These are phyloP conservation scores for Echinosphaeria canescens DNA, from an alignment of 2,329 filamentous ascomycete species.

Conservation along the genomic window DNA sequence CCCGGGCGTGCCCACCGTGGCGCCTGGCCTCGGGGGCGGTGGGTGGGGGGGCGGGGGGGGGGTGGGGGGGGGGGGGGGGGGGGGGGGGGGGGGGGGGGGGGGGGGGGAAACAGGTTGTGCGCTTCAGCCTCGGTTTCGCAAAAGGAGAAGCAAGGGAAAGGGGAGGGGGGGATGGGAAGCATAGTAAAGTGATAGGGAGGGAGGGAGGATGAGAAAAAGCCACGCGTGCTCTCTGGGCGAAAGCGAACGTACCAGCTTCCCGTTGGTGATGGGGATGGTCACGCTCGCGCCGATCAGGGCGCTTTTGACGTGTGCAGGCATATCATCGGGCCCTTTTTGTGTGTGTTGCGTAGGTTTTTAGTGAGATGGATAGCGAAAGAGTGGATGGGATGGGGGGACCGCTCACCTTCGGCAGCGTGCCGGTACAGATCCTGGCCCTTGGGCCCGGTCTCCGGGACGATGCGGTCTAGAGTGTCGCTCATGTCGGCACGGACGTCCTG, in stretches of 20 bases:
- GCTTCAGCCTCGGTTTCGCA: too few relatives aligned
- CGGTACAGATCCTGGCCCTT: conserved; percentile 58
- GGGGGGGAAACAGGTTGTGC: too few relatives aligned
- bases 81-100: too few relatives aligned
- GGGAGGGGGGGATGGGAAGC: too few relatives aligned
- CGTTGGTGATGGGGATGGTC: conserved; percentile 77
- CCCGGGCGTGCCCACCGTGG: too few relatives aligned
- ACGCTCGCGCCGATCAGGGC: conserved; percentile 76
- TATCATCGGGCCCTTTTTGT: conserved; percentile 81
- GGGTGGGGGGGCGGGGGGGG: too few relatives aligned
- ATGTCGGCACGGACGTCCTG: conserved; percentile 84
- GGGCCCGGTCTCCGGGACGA: conserved; percentile 58
- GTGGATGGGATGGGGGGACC: neutral
- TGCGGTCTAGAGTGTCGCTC: conserved; percentile 79
- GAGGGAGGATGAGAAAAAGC: neutral
- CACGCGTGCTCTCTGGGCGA: neutral
- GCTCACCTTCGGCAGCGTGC: conserved; percentile 71
- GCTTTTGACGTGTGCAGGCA: conserved; percentile 93
- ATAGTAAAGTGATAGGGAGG: too few relatives aligned
- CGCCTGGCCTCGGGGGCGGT: too few relatives aligned
- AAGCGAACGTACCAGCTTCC: conserved; percentile 47
- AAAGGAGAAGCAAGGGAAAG: too few relatives aligned
- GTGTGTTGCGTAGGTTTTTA: too few relatives aligned
- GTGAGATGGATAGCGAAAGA: neutral
- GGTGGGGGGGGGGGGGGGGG: too few relatives aligned